Base-by-base conservation (phyloP, 2,329 filamentous ascomycete species). In the Phaeosphaeriaceae sp. region DNA sequence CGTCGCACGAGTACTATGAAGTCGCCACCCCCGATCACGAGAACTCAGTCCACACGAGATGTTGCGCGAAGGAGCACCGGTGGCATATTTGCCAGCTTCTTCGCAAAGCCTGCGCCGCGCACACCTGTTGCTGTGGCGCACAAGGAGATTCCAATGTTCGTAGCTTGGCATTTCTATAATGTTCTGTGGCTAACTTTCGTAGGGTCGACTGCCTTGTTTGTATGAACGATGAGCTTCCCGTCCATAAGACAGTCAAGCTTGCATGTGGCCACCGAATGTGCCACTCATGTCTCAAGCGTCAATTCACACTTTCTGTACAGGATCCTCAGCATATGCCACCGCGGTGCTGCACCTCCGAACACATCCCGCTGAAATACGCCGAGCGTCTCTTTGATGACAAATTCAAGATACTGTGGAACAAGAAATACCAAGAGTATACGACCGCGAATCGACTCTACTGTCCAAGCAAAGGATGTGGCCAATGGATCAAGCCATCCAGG, bases 281-380 rank as follows among this genome's bases (percentile, higher is more conserved):
- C 76, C 84, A 90, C 63, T 75, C 83, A 7, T 96, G 93, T 75
- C 81, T 97, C 42, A 89, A 88, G 75, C 86, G 88, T 50, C 84
- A 87, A 56, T 96, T 96, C 78, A 87, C 84, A 53, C 83, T 92
- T 60, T 95, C 92, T 11, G 82, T 93, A 61, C 88, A 84, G 44
- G 91, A 96, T 72, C 88, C 91, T 1, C 85, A 88, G 59, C 88
- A 92, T 65, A 96, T 96, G 91, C 92, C 93, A 19, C 93, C 93
- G 0, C 86, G 84, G 72, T 97, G 92, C 77, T 97, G 92, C 77
- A 89, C 86, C 2, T 70, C 84, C 20, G 86, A 92, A 13, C 85
- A 87, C 65, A 96, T 96, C 57, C 87, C 90, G 0, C 79, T 93
- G 7, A 88, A 88, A 65, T 88, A 92, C 72, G 92, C 94, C 25